Evolutionary conservation across 306 rosid species (phyloP).

Genomic region (Castanea mollissima): DNA sequence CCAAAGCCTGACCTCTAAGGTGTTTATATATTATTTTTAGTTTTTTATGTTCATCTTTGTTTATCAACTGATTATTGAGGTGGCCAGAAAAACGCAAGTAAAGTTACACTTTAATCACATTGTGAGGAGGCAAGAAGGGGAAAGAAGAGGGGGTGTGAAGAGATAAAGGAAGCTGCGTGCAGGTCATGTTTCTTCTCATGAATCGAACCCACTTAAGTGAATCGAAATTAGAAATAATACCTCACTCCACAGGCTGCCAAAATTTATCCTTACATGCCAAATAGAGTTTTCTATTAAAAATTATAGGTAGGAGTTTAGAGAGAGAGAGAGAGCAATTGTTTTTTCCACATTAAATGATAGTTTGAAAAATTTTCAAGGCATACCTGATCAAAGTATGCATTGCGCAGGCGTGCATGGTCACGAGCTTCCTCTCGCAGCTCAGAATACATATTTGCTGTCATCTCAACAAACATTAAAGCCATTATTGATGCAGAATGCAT

Average conservation of each 20-base stretch:
- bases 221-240: neutral
- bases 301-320: neutral
- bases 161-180: neutral
- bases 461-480: conserved; percentile 52
- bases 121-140: neutral
- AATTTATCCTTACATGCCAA: neutral
- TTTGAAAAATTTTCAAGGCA: conserved; percentile 20
- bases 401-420: conserved; percentile 93
- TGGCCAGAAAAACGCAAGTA: neutral
- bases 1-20: no score
- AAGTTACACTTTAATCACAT: neutral
- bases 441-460: conserved; percentile 91
- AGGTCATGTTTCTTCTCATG: neutral
- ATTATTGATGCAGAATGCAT: conserved; percentile 28
- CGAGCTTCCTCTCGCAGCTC: conserved; percentile 97
- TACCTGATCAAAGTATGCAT: conserved; percentile 96
- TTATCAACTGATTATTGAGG: conserved; percentile 1
- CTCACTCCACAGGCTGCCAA: neutral
- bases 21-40: neutral
- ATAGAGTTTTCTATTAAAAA: neutral
- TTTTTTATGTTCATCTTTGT: conserved; percentile 16
- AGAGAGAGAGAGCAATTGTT: neutral
- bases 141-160: neutral
- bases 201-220: neutral
- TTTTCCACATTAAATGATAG: neutral